Base-by-base conservation (phyloP, 306 rosid species). In the Crotalaria pallida region DNA sequence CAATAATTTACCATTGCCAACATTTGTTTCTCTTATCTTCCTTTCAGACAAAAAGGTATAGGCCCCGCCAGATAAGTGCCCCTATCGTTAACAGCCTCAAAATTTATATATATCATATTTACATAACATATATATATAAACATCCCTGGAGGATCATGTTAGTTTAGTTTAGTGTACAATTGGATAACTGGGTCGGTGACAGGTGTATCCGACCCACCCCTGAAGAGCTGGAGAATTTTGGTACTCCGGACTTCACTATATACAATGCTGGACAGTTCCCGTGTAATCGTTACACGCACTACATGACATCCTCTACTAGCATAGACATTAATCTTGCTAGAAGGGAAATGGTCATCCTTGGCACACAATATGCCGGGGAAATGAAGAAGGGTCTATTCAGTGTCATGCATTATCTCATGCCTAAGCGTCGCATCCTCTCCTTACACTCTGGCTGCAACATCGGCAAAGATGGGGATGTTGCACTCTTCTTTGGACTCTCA, bases 261-360 rank as follows among this genome's bases (percentile, higher is more conserved):
- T 89, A 89, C 92, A 92, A 92, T 33, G 98, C 98, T 16, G 98
- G 98, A 21, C 83, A 84, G 84, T 92, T 92, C 80, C 98, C 98
- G 10, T 92, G 98, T 78, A 92, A 92, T 67, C 98, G 96, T 74
- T 92, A 80, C 56, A 92, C 96, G 18, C 96, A 86, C 87, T 82
- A 88, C 91, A 92, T 92, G 98, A 89, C 98, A 40, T 92, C 98
- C 63, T 92, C 98, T 10, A 92, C 98, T 45, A 89, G 96, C 83
- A 59, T 92, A 69, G 98, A 92, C 71, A 80, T 92, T 65, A 89
- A 89, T 73, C 98, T 92, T 62, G 79, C 84, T 73, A 86, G 98
- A 80, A 86, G 81, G 76, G 98, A 92, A 86, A 92, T 92, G 98
- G 92, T 89, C 75, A 92, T 92, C 80, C 92, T 92, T 58, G 98